Conservation (phyloP, 2,329 filamentous ascomycete species). For the Paracamarosporium sp. region DNA sequence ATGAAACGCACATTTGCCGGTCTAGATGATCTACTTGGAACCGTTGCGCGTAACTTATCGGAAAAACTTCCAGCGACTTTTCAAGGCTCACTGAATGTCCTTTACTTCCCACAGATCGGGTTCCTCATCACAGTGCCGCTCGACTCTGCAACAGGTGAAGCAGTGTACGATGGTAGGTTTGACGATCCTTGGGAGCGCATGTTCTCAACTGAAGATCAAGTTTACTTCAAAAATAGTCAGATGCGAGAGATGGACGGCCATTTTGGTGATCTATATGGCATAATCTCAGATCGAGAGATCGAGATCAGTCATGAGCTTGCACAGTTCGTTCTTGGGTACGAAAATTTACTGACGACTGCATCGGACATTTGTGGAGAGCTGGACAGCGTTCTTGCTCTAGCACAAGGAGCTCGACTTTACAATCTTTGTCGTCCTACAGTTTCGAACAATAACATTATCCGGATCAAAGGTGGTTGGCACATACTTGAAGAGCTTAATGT, state of each 20-base stretch:
- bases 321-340: constrained; percentile 71
- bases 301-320: constrained; percentile 83
- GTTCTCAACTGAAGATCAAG: constrained; percentile 73
- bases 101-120: constrained; percentile 90
- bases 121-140: constrained; percentile 80
- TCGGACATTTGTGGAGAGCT: constrained; percentile 87
- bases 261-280: constrained; percentile 83
- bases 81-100: constrained; percentile 70
- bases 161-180: constrained; percentile 67
- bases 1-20: constrained; percentile 80
- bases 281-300: constrained; percentile 90
- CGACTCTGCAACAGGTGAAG: constrained; percentile 64
- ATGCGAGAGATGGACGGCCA: constrained; percentile 83
- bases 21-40: constrained; percentile 74
- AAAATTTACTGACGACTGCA: constrained; percentile 69
- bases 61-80: constrained; percentile 66
- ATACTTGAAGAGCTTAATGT: constrained; percentile 86
- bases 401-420: constrained; percentile 77
- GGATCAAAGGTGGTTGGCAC: constrained; percentile 82
- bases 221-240: constrained; percentile 85
- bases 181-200: constrained; percentile 76
- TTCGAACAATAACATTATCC: constrained; percentile 71
- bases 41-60: constrained; percentile 70
- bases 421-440: constrained; percentile 74
- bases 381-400: constrained; percentile 81